Conservation (phyloP, 225 moss, liverwort and hornwort species). For the Rhytidiadelphus loreus region DNA sequence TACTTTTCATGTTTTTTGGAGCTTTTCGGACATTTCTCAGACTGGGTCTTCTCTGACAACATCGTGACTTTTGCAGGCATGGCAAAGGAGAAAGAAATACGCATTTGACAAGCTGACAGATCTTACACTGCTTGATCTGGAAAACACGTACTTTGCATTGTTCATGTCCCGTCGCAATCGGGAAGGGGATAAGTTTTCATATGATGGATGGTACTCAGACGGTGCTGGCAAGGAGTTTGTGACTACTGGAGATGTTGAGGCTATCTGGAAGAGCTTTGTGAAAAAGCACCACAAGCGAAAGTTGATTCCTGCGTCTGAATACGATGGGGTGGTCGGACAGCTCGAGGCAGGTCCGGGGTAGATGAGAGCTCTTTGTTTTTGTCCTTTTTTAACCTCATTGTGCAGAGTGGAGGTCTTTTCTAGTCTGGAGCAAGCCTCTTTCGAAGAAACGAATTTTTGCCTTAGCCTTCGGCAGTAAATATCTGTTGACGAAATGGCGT, state of each 20-base stretch:
- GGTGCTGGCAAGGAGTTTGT: conserved; percentile 55
- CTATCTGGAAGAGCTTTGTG: conserved; percentile 54
- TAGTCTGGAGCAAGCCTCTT: neutral
- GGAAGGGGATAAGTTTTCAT: conserved; percentile 51
- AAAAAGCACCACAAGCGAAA: conserved; percentile 57
- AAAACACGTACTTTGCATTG: conserved; percentile 47
- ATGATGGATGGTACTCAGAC: conserved; percentile 53
- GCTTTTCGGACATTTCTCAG: neutral
- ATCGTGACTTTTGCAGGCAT: conserved; percentile 9
- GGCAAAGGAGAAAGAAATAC: conserved; percentile 60
- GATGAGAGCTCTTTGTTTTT: neutral
- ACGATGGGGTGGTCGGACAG: conserved; percentile 34
- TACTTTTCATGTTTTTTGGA: neutral
- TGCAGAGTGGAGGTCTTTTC: neutral
- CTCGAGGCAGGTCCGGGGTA: conserved; percentile 34
- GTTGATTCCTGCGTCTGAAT: conserved; percentile 5
- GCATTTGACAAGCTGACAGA: conserved; percentile 58
- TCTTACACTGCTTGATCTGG: conserved; percentile 45
- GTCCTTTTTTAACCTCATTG: neutral
- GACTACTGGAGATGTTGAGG: conserved; percentile 50
- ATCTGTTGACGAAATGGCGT: neutral
- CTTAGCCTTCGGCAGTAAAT: neutral
- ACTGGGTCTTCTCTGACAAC: neutral
- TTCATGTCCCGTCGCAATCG: conserved; percentile 55
- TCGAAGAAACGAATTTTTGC: neutral